Base-by-base conservation (phyloP, 2,329 filamentous ascomycete genomes). In the Pseudopithomyces chartarum region DNA sequence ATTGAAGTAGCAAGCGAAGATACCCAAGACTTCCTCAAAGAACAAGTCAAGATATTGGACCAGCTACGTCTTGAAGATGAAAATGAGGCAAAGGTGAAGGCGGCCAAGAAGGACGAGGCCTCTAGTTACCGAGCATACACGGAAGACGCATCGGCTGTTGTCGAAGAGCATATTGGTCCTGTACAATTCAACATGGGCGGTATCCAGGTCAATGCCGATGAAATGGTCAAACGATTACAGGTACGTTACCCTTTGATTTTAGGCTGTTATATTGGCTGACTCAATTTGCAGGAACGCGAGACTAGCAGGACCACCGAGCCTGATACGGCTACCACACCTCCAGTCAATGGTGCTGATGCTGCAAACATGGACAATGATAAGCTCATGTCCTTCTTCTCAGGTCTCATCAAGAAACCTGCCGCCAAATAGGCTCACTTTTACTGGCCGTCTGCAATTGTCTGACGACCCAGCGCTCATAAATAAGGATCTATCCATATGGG, bases 161-260 rank as follows among this genome's bases (percentile, higher is more conserved):
- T 78, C 4, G 75, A 78, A 53, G 73, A 77, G 57, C 92, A 96
- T 67, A 96, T 97, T 68, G 93, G 93, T 0, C 92, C 93, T 0
- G 92, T 97, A 62, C 92, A 97, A 71, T 97, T 98, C 80, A 99
- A 99, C 74, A 95, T 99, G 84, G 95, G 95, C 40, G 95, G 95
- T 52, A 97, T 99, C 61, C 92, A 97, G 73, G 91, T 97, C 29
- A 92, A 97, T 76, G 92, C 92, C 8, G 93, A 97, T 70, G 92
- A 97, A 69, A 95, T 96, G 90, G 79, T 97, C 56, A 90, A 92
- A 75, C 86, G 90, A 66, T 81, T 96, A 58, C 93, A 92, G 85
- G 91, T 94, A 78, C 36, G 65, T 55, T n/a, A 8, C 20, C 2
- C 12, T 38, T 26, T 33, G 22, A 2, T 23, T 12, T 22, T 8